Base-by-base conservation (phyloP, 495 filamentous ascomycete species). In the Penicillium malachiteum region DNA sequence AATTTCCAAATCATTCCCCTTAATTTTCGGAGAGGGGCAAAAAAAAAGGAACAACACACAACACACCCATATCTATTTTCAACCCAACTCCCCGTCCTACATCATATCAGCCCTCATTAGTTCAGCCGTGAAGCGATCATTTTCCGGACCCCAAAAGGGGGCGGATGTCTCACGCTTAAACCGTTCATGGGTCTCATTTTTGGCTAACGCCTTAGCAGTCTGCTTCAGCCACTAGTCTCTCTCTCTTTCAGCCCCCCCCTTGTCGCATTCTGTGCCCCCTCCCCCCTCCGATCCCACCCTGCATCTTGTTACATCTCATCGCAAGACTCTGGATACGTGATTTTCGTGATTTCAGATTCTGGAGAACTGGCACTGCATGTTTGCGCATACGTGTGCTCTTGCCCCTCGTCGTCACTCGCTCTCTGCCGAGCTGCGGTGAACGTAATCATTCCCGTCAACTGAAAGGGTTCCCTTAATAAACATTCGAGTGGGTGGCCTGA, bases 191-290 rank as follows among this genome's bases (percentile, higher is more conserved):
- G 38, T 38, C 45, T 31, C 43, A 18, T 26, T 21, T 47, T 52
- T 50, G 48, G 55, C 48, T 58, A 58, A 58, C 50, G 44, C 45
- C 37, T 33, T 18, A 51, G 34, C 37, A 41, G 50, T 59, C 50
- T 59, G 50, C 62, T 54, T 65, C 56, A 63, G 58, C 54, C 62
- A 59, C 49, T 52, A 53, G 31, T 39, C 55, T 59, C 53, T 53
- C 37, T 42, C 49, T 59, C 54, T 66, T 62, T 64, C 59, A 58
- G 51, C 54, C 45, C 57, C 52, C n/a, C 57, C 62, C 62, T 50
- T 64, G 58, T 61, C 56, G 58, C 60, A 63, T 60, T 55, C 54
- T 37, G 34, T 37, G 34, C 34, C 34, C 34, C 34, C 34, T 26
- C n/a, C 44, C 60, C 62, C 45, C 61, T 60, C 59, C 62, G 55